Evolutionary conservation across 2,329 filamentous ascomycete species (phyloP).

Genomic region (Sordariomycetes sp.): DNA sequence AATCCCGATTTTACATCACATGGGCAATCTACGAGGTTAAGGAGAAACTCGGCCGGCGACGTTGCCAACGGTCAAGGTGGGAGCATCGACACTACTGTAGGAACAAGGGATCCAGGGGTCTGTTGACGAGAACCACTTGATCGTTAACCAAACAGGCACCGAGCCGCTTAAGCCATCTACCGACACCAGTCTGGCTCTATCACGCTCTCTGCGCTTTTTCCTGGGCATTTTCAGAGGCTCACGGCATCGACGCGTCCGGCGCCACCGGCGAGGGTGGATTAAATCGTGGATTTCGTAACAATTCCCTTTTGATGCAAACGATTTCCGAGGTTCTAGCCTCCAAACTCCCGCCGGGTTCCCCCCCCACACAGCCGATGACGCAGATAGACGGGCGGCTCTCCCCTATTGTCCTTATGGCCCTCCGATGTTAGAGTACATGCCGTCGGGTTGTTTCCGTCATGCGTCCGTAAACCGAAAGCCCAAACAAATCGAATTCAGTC

Average conservation of each 20-base stretch:
- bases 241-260: slow-evolving; percentile 27
- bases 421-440: slow-evolving; percentile 37
- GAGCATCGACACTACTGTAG: too few relatives aligned
- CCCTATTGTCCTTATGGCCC: slow-evolving; percentile 16
- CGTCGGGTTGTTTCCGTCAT: slow-evolving; percentile 27
- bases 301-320: slow-evolving; percentile 29
- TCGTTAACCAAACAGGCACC: too few relatives aligned
- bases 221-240: not conserved
- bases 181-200: not conserved
- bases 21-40: too few relatives aligned
- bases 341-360: slow-evolving; percentile 33
- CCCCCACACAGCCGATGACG: slow-evolving; percentile 26
- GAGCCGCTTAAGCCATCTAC: not conserved
- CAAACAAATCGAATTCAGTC: slow-evolving; percentile 23
- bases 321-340: slow-evolving; percentile 37
- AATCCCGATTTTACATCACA: too few relatives aligned
- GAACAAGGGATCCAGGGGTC: too few relatives aligned
- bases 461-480: slow-evolving; percentile 32
- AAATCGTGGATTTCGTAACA: slow-evolving; percentile 3
- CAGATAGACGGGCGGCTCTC: slow-evolving; percentile 27
- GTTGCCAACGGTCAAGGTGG: too few relatives aligned
- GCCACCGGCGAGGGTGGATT: slow-evolving; percentile 3
- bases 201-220: not conserved
- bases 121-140: too few relatives aligned
- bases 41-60: too few relatives aligned